phyloP scores from a whole-genome alignment of 192 early-diverging fungal genomes.

The Dissophora globulifera region DNA sequence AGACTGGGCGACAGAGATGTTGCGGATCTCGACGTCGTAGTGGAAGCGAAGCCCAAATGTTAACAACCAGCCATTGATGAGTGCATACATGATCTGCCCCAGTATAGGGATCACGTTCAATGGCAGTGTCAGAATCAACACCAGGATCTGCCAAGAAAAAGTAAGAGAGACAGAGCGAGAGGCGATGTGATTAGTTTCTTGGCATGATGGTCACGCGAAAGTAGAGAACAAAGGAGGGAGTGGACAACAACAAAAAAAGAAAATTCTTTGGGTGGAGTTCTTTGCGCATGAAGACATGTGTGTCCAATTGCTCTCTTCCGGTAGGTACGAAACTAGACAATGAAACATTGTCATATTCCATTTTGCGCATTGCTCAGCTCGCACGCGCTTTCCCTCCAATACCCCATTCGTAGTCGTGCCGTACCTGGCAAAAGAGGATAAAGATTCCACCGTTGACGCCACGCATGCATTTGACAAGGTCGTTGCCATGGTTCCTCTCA shows the following conservation, averaged over 20 bases:
- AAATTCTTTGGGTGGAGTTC: neutral
- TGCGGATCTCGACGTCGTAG: conserved; percentile 63
- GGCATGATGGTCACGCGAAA: no score
- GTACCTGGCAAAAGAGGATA: conserved; percentile 50
- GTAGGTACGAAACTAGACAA: conserved; percentile 21
- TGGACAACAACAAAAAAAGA: neutral
- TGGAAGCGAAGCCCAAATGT: conserved; percentile 60
- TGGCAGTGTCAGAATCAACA: conserved; percentile 68
- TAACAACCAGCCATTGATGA: conserved; percentile 60
- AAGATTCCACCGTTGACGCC: conserved; percentile 55
- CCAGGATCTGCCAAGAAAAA: conserved; percentile 50
- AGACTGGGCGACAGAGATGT: conserved; percentile 53
- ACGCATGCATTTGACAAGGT: conserved; percentile 56
- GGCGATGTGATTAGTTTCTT: no score
- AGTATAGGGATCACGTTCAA: conserved; percentile 67
- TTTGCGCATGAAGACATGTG: no score
- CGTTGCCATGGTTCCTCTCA: conserved; percentile 45
- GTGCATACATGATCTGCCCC: conserved; percentile 62
- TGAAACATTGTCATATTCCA: conserved; percentile 3
- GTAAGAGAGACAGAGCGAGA: neutral
- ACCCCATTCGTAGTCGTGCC: no score
- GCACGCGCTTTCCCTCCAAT: no score
- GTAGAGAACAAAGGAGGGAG: no score
- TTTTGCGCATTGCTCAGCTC: no score
- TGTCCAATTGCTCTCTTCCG: no score